Base-by-base conservation (phyloP, 2,329 filamentous ascomycete genomes). In the Elsinoe ampelina region DNA sequence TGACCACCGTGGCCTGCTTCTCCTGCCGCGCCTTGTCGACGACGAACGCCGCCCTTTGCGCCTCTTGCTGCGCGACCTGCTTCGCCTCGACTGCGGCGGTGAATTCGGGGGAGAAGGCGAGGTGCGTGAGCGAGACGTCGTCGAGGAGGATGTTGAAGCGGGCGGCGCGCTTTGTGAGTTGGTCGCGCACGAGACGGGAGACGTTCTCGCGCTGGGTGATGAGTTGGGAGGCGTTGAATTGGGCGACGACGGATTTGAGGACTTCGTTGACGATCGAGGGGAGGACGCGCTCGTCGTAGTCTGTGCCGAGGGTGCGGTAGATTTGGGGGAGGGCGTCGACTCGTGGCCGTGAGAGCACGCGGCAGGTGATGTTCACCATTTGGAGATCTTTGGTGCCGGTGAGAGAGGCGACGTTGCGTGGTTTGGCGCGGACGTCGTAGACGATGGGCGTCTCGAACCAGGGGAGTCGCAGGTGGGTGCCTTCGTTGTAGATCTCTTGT, bases 291-390 rank as follows among this genome's bases (percentile, higher is more conserved):
- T 98, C 93, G 67, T 98, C 93, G 71, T 97, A 98, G 75, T 98
- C 93, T 26, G 85, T 85, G 56, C 93, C 93, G 35, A 98, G 81
- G 1, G 93, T 98, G 63, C 93, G 82, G 80, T 97, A 98, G 68
- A 98, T 98, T 75, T 95, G 89, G 15, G 93, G 93, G 41, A 98
- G 83, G 32, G 91, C 87, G 63, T 88, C 84, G 67, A 98, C 78
- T 58, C 90, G 84, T 57, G 93, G 93, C 66, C 90, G 81, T 58
- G 92, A 96, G 55, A 98, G 87, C 58, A 98, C 93, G 88, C 93
- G 92, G 75, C 93, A 98, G 69, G 92, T 98, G 71, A 98, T 97
- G 82, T 98, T 98, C 70, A 97, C 93, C 93, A 98, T 98, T 79
- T 98, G 93, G 74, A 98, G 77, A 75, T 98, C 93, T 80, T 98